Evolutionary conservation across 768 basidiomycete genomes (phyloP), one percentile per base, ranked within the genome.

Genomic region (Podaxis carcinomalis): DNA sequence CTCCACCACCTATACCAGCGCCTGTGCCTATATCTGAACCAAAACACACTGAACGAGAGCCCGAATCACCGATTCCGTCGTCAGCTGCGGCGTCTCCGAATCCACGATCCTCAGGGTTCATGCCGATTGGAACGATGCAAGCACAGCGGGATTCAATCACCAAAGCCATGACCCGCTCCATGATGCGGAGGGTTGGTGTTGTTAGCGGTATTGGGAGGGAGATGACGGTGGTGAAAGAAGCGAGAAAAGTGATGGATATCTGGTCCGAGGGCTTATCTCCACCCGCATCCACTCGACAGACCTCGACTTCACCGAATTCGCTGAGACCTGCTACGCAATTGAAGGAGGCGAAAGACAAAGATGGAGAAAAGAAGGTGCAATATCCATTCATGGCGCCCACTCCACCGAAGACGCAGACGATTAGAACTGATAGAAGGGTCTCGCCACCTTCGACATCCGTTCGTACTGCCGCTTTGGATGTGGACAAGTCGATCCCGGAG

Each of bases 51-150:
- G 25, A 27, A 49, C 47, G 23, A 25, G 11, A 49, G 25, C 25
- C 52, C 19, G 39, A 52, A 10, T 49, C 59, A 11, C 58, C 56
- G 47, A 25, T 49, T 11, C 51, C 61, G 10, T 53, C 61, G 51
- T 51, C 69, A 4, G 32, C 35, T 25, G 37, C 51, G 19, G 56
- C 53, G 27, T 70, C 76, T 0, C 88, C 89, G 0, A 86, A 90
- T 68, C 87, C 88, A 27, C 84, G 89, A 2, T 91, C 89, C 1
- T 90, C 88, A 54, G 90, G 89, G 1, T 92, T 92, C 66, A 78
- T 90, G 19, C 84, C 89, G 0, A 81, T 90, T 11, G 78, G 80
- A 4, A 82, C 83, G 0, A 51, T 61, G 40, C 32, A 49, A 14
- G 44, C 76, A 52, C 82, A 80, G 56, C 73, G 75, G 51, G 77